Conservation (phyloP, 2,329 filamentous ascomycete genomes). For the Microcyclosporella mali region DNA sequence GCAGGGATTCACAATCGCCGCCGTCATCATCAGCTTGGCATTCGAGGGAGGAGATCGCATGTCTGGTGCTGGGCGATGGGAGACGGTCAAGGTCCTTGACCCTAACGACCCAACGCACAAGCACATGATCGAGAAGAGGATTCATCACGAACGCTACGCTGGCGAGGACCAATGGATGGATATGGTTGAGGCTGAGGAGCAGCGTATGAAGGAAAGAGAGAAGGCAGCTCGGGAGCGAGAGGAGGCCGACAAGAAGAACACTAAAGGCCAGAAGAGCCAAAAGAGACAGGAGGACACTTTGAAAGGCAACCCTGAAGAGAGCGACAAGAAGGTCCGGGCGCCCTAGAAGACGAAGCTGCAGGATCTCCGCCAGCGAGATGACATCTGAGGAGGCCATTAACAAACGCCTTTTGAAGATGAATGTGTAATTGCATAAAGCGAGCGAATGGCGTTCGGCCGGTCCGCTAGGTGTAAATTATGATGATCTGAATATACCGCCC, state of each 20-base stretch:
- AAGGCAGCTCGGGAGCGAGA: conserved; percentile 15
- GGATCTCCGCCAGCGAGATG: too few relatives aligned
- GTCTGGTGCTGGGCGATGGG: conserved; percentile 70
- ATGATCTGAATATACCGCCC: too few relatives aligned
- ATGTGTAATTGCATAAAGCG: conserved; percentile 5
- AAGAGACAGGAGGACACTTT: conserved; percentile 8
- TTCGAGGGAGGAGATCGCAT: conserved; percentile 77
- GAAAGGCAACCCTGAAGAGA: conserved; percentile 20
- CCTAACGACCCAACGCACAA: conserved; percentile 77
- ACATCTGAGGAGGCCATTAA: not conserved
- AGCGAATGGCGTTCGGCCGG: conserved; percentile 3
- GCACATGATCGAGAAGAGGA: conserved; percentile 75
- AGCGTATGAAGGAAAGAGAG: conserved; percentile 48
- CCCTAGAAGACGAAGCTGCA: conserved; percentile 5
- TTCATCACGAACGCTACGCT: conserved; percentile 80
- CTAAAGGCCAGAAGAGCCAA: conserved; percentile 12
- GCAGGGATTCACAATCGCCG: conserved; percentile 78
- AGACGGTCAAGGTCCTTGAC: conserved; percentile 75
- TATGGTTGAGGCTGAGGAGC: conserved; percentile 77
- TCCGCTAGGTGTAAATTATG: not conserved
- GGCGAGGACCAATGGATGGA: conserved; percentile 93
- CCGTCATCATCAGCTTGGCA: conserved; percentile 73
- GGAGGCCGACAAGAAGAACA: conserved; percentile 13
- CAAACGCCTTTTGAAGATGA: not conserved
- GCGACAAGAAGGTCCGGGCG: conserved; percentile 18